Percentiles rank a stretch among this genome's conserved stretches.
Evolutionary conservation across 352 stramenopile genomes (phyloP).

Genomic region (Globisporangium takayamanum): DNA sequence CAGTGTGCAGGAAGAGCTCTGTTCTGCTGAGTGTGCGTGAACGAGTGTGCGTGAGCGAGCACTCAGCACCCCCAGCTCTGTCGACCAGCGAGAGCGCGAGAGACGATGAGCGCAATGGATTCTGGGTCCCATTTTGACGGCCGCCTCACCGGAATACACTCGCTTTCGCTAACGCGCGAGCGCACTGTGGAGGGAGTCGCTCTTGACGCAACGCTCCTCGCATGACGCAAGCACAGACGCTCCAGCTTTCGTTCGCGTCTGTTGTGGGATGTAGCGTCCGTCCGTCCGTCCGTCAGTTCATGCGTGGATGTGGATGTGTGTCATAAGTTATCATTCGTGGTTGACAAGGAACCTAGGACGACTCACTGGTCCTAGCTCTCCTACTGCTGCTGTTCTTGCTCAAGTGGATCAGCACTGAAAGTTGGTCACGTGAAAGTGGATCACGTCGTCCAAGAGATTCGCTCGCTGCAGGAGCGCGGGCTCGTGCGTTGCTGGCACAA

Average conservation of each 20-base stretch:
- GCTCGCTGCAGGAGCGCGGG: conserved; percentile 4
- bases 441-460: conserved; percentile 41
- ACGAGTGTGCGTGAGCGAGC: too few relatives aligned
- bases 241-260: not conserved
- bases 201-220: too few relatives aligned
- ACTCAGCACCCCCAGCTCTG: not conserved
- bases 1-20: too few relatives aligned
- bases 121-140: not conserved
- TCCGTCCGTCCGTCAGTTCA: too few relatives aligned
- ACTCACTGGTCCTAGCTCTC: too few relatives aligned
- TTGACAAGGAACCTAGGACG: not conserved
- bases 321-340: not conserved
- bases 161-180: not conserved
- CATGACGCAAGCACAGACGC: not conserved
- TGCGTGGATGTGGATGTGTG: not conserved
- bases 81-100: not conserved
- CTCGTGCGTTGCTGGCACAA: not conserved
- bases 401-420: conserved; percentile 16
- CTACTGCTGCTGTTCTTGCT: not conserved
- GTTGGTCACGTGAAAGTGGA: conserved; percentile 41
- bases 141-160: too few relatives aligned
- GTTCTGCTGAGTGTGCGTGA: too few relatives aligned
- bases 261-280: not conserved
- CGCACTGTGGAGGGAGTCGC: not conserved
- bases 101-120: not conserved